A percentile compares a stretch with the other conserved stretches of the same genome.
phyloP scores from a whole-genome alignment of 306 rosid genomes.

The Fagus crenata region DNA sequence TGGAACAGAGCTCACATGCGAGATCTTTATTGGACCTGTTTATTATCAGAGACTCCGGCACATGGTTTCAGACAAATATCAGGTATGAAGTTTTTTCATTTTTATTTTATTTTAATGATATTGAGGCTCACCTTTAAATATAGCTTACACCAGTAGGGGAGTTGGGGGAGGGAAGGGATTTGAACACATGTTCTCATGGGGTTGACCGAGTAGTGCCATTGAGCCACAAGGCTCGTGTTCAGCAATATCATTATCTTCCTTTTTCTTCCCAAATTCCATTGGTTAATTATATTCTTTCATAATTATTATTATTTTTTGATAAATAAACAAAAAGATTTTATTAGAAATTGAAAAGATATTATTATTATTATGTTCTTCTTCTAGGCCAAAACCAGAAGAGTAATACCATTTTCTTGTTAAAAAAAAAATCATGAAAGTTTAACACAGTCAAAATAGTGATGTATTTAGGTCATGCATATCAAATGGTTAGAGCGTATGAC shows the following conservation, averaged over 20 bases:
- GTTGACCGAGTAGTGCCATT: too few species aligned
- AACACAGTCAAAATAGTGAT: too few species aligned
- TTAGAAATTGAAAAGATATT: too few species aligned
- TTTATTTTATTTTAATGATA: background rate
- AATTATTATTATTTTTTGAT: background rate
- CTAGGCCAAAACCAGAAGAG: too few species aligned
- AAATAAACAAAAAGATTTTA: background rate
- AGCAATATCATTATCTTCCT: background rate
- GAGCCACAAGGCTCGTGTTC: background rate
- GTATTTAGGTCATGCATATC: background rate
- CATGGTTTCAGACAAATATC: slow-evolving; percentile 97
- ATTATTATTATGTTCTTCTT: too few species aligned
- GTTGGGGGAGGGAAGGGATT: too few species aligned
- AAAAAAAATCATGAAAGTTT: too few species aligned
- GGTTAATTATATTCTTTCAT: background rate
- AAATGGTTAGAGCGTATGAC: background rate
- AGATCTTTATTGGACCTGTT: slow-evolving; percentile 94
- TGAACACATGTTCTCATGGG: too few species aligned
- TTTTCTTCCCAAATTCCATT: background rate
- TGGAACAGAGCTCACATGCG: slow-evolving; percentile 84
- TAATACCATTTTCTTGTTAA: too few species aligned
- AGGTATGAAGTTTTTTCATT: slow-evolving; percentile 44
- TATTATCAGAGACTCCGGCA: slow-evolving; percentile 94
- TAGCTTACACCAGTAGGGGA: too few species aligned
- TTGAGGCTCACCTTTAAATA: background rate